Base-by-base conservation (phyloP, 1,284 basidiomycete species). In the Naganishia albida region DNA sequence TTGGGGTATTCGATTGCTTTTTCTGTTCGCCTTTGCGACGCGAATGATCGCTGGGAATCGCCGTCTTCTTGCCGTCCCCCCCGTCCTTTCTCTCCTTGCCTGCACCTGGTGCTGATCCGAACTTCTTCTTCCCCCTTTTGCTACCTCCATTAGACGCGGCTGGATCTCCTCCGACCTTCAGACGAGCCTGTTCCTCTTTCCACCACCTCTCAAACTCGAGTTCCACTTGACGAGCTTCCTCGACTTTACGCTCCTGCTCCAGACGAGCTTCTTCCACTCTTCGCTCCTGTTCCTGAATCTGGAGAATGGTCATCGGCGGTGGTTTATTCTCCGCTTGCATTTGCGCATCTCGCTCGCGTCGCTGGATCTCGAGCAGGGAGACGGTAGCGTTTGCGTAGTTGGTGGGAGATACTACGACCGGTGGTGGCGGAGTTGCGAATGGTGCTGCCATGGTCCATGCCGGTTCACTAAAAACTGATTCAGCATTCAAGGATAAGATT, bases 161-260 rank as follows among this genome's bases (percentile, higher is more conserved):
- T 39, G 48, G 3, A 16, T 30, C 12, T 20, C 38, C 57, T 12
- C 34, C 25, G 34, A 34, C 34, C 16, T 60, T 60, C 34, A 60
- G 34, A 10, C 57, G 57, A 67, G 85, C 86, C 77, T 93, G 89
- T 75, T 93, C 91, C 6, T 83, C 86, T 1, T 85, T 81, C 91
- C 91, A 93, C 91, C 91, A 93, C 68, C 81, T 83, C 76, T 93
- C 77, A 73, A 93, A 94, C 64, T 90, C 88, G 1, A 81, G 85
- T 76, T 93, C 91, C 40, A 82, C 82, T 67, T 82, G 84, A 42
- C 82, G 81, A 2, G 81, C 85, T 16, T 68, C 65, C 43, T 74
- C 70, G 34, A 34, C 34, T 34, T 34, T 34, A 1, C 68, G 69
- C 1, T 67, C 66, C 34, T 34, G 34, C 10, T 34, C 34, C 34